Base-by-base conservation (phyloP, 768 basidiomycete genomes). In the Phlegmacium glaucopus region DNA sequence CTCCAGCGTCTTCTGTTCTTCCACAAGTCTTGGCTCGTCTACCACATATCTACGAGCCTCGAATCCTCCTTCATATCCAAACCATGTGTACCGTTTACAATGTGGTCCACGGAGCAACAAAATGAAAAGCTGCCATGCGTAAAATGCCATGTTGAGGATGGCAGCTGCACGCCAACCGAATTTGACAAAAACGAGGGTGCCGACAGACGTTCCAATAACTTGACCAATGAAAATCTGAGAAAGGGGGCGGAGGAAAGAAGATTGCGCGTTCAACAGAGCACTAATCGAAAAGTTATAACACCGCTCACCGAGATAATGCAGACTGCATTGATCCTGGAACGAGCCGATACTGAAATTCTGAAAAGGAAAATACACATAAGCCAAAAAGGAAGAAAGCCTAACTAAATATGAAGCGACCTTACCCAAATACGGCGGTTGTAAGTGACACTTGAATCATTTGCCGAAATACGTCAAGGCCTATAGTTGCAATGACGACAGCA, bases 181-280 rank as follows among this genome's bases (percentile, higher is more conserved):
- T 11, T 69, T 54, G 25, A 84, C 74, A 65, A 89, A 93, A 2
- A 92, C 76, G 29, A 77, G 63, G 0, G 87, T 85, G 26, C 88
- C 84, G 1, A 84, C 83, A 0, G 85, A 75, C 0, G 89, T 90
- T 13, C 90, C 90, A 66, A 87, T 82, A 9, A 91, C 85, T 69
- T 92, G 89, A 0, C 90, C 90, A 17, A 87, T 74, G 63, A 90
- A 89, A 26, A 86, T 65, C 77, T 78, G 36, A 18, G n/a, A n/a
- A n/a, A n/a, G 38, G 29, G 18, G 30, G 26, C 3, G 22, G 22
- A 5, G 22, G 22, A 22, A 25, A 10, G 36, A 46, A 41, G 42
- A 39, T 16, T 10, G 18, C 37, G 39, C 9, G 34, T 11, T 15
- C 42, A n/a, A 42, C 15, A 41, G 16, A 16, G 11, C 7, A 13